Evolutionary conservation across 257 asterid species (phyloP), one percentile per base, ranked within the genome.

Genomic region (Asclepias syriaca): DNA sequence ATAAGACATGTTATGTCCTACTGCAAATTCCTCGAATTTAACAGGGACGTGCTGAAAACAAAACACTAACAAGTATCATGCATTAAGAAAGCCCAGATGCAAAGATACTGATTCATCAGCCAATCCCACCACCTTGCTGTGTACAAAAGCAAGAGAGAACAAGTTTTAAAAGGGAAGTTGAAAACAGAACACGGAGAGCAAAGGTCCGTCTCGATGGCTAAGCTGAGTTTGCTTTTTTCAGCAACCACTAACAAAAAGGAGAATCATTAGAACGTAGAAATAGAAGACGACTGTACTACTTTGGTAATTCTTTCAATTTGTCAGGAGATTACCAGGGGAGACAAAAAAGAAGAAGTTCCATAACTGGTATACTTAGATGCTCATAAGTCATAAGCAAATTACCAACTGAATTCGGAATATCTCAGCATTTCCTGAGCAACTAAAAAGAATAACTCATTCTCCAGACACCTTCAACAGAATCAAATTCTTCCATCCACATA

Each of bases 381-480:
- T 67, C 73, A 6, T 9, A 53, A 74, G 3, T 67, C 73, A 6
- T 9, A 53, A 74, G 3, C 27, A 74, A 65, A 10, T 66, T 45
- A 12, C 50, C 18, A 46, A 1, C 2, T 56, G n/a, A 40, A 46
- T 32, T 13, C 37, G 0, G 6, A 2, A 21, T 56, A 21, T 55
- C 32, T 39, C 55, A 19, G 55, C 18, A 56, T 70, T 56, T 37
- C 57, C 27, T 56, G 3, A 21, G 43, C 66, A 60, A 60, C 66
- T 10, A 60, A 29, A 58, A 60, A 29, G 22, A 60, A 29, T 29
- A 58, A 58, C 22, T 60, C 18, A 51, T 39, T 16, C 56, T 68
- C 18, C 32, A 68, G 45, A 67, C 8, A 21, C 60, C 46, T 14
- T 68, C 32, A 14, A 34, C 13, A 49, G 27, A n/a, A 2, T 6